Percentiles rank a stretch among this genome's conserved stretches.
Evolutionary conservation across 495 filamentous ascomycete genomes (phyloP).

Genomic region (Neurospora sp.): DNA sequence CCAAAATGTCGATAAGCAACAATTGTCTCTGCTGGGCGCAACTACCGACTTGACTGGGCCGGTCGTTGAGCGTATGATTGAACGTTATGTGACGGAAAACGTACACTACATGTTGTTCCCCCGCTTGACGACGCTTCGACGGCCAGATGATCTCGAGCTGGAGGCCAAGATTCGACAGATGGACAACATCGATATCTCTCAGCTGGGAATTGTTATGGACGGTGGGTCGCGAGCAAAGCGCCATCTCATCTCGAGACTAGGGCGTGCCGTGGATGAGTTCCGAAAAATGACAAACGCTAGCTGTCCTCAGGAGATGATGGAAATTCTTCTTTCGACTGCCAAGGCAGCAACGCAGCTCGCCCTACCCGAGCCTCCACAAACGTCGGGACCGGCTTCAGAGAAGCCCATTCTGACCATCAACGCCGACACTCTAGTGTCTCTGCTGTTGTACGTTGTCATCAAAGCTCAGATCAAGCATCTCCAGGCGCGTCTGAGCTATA

Average conservation of each 20-base stretch:
- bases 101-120: conserved; percentile 81
- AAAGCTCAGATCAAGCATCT: conserved; percentile 81
- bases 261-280: conserved; percentile 78
- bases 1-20: conserved; percentile 89
- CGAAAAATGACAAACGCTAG: conserved; percentile 73
- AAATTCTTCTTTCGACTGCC: conserved; percentile 74
- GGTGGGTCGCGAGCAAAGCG: conserved; percentile 60
- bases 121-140: conserved; percentile 64
- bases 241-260: conserved; percentile 59
- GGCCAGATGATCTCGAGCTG: conserved; percentile 78
- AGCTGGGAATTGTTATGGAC: conserved; percentile 79
- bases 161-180: conserved; percentile 86
- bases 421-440: conserved; percentile 87
- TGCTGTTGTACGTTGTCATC: conserved; percentile 88
- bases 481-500: conserved; percentile 78
- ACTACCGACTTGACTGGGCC: conserved; percentile 92
- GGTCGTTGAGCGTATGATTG: conserved; percentile 83
- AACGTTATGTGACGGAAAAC: conserved; percentile 90
- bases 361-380: conserved; percentile 33
- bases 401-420: conserved; percentile 68
- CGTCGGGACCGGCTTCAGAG: conserved; percentile 20
- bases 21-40: conserved; percentile 80
- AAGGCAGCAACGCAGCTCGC: conserved; percentile 65
- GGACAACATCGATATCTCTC: conserved; percentile 86
- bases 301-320: conserved; percentile 91